Evolutionary conservation across 2,329 filamentous ascomycete genomes (phyloP), one percentile per base, ranked within the genome.

Genomic region (Diaporthe vexans): DNA sequence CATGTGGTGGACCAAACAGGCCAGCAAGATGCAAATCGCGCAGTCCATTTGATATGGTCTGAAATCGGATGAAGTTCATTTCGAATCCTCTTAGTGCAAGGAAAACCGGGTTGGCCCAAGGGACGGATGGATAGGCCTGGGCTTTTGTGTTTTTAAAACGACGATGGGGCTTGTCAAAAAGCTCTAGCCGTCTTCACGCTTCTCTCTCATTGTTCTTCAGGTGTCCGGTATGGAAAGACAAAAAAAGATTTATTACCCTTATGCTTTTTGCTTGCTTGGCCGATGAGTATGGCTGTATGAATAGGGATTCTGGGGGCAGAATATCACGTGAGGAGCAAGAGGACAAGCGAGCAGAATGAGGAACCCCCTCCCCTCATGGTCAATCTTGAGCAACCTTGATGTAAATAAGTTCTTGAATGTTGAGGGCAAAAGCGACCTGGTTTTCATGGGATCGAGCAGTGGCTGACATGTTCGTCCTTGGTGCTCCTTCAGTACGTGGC

Each of bases 221-320:
- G 73, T 73, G 48, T 75, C 26, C 51, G 73, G 73, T 65, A 71
- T 65, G 73, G 73, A 59, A 75, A 75, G 73, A 75, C 71, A 75
- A 75, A 75, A 75, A 71, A 71, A 71, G 72, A 71, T 51, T 46
- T 67, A 26, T 46, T n/a, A 51, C 46, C 46, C 52, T 51, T 51
- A 57, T 70, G 69, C 69, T 71, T n/a, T 26, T 58, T 75, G 52
- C 73, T 63, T 67, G 51, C 10, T 10, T 63, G 61, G 26, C 43
- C 29, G 52, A 35, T 71, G 56, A 69, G 40, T 24, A 70, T 56
- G 63, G 65, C 43, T 70, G 72, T 73, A 71, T 26, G 56, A 54
- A 24, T 65, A 70, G 35, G 35, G 48, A 67, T 40, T 37, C 11
- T 15, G 19, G 29, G 40, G 59, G 40, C 59, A 67, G 21, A 63